A percentile compares a stretch with the other conserved stretches of the same genome.
phyloP scores from a whole-genome alignment of 495 filamentous ascomycete genomes.

The Aspergillus egyptiacus region DNA sequence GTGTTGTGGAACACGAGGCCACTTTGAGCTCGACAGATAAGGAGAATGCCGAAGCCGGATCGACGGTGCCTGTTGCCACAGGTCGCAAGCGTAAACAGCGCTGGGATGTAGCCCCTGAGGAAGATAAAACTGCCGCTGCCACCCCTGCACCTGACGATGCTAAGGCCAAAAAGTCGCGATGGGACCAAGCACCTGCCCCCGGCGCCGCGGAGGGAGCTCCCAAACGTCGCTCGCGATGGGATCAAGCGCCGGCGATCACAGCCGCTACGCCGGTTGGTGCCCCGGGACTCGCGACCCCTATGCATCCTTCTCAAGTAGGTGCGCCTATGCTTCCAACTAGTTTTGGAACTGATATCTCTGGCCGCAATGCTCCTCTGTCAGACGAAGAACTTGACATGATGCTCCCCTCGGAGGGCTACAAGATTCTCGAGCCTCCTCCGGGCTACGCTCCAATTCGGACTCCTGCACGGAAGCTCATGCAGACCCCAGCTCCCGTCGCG shows the following conservation, averaged over 20 bases:
- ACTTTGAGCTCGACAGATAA: constrained; percentile 66
- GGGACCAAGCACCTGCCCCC: constrained; percentile 79
- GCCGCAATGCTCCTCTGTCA: constrained; percentile 69
- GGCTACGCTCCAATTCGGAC: constrained; percentile 84
- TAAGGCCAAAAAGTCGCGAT: constrained; percentile 74
- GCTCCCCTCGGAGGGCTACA: constrained; percentile 86
- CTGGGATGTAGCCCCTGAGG: constrained; percentile 70
- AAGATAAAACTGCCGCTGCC: constrained; percentile 38
- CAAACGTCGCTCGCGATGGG: constrained; percentile 77
- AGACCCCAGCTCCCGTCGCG: constrained; percentile 63
- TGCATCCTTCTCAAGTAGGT: constrained; percentile 69
- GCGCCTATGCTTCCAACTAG: constrained; percentile 49
- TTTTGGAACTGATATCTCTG: constrained; percentile 79
- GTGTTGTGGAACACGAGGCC: constrained; percentile 56
- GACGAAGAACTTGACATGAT: constrained; percentile 93
- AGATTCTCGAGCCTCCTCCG: constrained; percentile 85
- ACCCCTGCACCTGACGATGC: constrained; percentile 45
- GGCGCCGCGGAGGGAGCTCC: constrained; percentile 50
- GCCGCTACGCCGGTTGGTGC: constrained; percentile 75
- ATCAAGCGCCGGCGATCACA: constrained; percentile 64
- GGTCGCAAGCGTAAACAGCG: constrained; percentile 85
- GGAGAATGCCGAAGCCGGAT: constrained; percentile 65
- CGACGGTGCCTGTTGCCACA: constrained; percentile 55
- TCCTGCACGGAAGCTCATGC: constrained; percentile 68
- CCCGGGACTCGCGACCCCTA: constrained; percentile 75